These are phyloP conservation scores for Thielaviopsis ethacetica DNA, from an alignment of 2,329 filamentous ascomycete species.

Conservation along the genomic window DNA sequence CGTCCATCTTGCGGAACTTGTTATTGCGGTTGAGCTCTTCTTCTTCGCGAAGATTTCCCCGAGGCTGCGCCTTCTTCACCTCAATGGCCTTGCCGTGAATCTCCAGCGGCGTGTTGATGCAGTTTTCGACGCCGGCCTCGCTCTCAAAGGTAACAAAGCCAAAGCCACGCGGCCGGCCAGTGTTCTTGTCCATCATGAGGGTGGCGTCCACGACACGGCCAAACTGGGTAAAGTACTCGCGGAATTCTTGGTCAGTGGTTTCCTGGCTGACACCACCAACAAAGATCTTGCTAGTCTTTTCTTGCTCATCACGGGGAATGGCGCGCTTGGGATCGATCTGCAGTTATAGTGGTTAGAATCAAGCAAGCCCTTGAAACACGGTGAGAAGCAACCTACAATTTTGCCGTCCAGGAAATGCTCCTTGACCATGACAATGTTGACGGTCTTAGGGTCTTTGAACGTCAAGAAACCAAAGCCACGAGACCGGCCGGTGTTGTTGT, in stretches of 20 bases:
- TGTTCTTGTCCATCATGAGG: constrained; percentile 99
- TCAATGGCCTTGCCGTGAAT: constrained; percentile 95
- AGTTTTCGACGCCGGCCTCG: constrained; percentile 85
- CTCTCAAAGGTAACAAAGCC: constrained; percentile 98
- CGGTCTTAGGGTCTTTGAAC: constrained; percentile 92
- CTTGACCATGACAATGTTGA: constrained; percentile 99
- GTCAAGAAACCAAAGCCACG: constrained; percentile 95
- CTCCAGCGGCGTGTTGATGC: constrained; percentile 67
- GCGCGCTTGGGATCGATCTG: constrained; percentile 97
- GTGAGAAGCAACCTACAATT: constrained; percentile 50
- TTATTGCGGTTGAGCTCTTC: constrained; percentile 53
- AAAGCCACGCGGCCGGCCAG: constrained; percentile 87
- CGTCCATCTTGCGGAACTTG: constrained; percentile 41
- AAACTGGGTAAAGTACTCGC: constrained; percentile 92
- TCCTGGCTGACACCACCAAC: constrained; percentile 96
- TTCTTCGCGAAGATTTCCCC: constrained; percentile 85
- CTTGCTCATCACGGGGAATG: constrained; percentile 93
- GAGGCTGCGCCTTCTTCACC: constrained; percentile 92
- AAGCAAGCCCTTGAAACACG: neutral
- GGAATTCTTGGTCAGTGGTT: constrained; percentile 89
- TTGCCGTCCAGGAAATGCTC: constrained; percentile 97
- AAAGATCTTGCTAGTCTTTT: constrained; percentile 97
- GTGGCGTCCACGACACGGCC: constrained; percentile 93
- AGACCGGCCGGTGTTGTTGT: constrained; percentile 82
- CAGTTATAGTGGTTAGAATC: neutral